A percentile compares a stretch with the other conserved stretches of the same genome.
phyloP scores from a whole-genome alignment of 1,284 basidiomycete genomes.

The Rhodotorula glutinis region DNA sequence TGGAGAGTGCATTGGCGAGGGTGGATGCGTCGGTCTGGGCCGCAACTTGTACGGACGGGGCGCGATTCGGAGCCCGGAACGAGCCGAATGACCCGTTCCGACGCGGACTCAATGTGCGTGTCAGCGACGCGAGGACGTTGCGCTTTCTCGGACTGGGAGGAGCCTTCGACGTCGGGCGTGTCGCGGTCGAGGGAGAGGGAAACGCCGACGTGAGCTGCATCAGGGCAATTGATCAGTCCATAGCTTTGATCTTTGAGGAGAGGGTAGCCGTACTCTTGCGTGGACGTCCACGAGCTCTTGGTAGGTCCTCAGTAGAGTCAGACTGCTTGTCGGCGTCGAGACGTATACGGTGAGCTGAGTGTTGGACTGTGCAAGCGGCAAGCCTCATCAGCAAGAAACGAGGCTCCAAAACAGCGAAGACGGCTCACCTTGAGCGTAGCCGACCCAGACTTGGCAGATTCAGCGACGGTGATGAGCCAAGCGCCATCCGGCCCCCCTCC shows the following conservation, averaged over 20 bases:
- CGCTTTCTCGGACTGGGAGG: conserved; percentile 24
- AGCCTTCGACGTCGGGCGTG: not conserved
- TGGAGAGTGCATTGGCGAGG: conserved; percentile 73
- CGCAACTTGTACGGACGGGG: not conserved
- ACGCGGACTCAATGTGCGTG: conserved; percentile 33
- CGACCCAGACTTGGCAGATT: conserved; percentile 13
- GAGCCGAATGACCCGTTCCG: conserved; percentile 21
- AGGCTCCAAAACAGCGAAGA: not conserved
- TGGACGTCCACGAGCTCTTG: conserved; percentile 31
- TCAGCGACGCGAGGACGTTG: conserved; percentile 31
- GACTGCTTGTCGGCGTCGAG: conserved; percentile 26
- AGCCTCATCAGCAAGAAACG: not conserved
- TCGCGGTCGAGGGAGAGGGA: conserved; percentile 17
- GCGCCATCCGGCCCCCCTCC: not conserved
- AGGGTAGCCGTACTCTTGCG: conserved; percentile 22
- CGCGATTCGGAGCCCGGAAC: not conserved
- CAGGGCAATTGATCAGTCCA: not conserved
- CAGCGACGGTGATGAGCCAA: conserved; percentile 27
- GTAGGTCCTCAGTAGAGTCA: conserved; percentile 22
- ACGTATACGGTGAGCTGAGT: conserved; percentile 29
- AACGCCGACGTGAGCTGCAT: conserved; percentile 20
- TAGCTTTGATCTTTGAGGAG: too few relatives aligned
- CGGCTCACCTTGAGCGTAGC: conserved; percentile 18
- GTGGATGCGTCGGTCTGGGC: not conserved
- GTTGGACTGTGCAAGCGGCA: conserved; percentile 8